A percentile compares a stretch with the other conserved stretches of the same genome.
phyloP scores from a whole-genome alignment of 495 filamentous ascomycete species.

The Aspergillus hancockii region DNA sequence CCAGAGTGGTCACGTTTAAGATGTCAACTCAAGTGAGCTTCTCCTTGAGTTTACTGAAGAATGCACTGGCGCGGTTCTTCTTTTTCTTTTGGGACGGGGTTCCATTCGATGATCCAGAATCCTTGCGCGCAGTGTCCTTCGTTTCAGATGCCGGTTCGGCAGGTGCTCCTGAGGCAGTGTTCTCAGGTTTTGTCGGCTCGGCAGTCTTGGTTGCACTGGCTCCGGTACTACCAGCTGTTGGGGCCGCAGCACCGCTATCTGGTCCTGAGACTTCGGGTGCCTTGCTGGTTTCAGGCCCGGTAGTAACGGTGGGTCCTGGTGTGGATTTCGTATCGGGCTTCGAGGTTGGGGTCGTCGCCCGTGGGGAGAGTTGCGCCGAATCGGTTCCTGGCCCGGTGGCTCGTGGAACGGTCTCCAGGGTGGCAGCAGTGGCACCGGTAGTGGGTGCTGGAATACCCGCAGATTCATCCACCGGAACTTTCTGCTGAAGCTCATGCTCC shows the following conservation, averaged over 20 bases:
- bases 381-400: constrained; percentile 22
- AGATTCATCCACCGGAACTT: constrained; percentile 49
- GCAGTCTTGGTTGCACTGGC: constrained; percentile 19
- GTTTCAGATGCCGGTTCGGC: constrained; percentile 6
- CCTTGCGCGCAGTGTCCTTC: constrained; percentile 5
- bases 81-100: constrained; percentile 41
- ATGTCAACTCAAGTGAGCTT: constrained; percentile 34
- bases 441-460: constrained; percentile 56
- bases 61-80: constrained; percentile 45
- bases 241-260: constrained; percentile 7
- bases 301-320: constrained; percentile 36
- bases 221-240: constrained; percentile 21
- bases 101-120: constrained; percentile 29
- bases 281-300: constrained; percentile 27
- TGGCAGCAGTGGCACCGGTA: constrained; percentile 37
- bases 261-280: constrained; percentile 8
- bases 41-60: constrained; percentile 53
- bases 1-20: not conserved
- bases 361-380: constrained; percentile 46
- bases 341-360: constrained; percentile 38
- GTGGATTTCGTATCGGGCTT: constrained; percentile 1
- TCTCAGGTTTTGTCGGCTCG: not conserved
- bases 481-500: constrained; percentile 66
- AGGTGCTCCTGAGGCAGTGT: not conserved
- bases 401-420: constrained; percentile 42